phyloP scores from a whole-genome alignment of 23 red algal genomes.

The Gracilaria gracilis region DNA sequence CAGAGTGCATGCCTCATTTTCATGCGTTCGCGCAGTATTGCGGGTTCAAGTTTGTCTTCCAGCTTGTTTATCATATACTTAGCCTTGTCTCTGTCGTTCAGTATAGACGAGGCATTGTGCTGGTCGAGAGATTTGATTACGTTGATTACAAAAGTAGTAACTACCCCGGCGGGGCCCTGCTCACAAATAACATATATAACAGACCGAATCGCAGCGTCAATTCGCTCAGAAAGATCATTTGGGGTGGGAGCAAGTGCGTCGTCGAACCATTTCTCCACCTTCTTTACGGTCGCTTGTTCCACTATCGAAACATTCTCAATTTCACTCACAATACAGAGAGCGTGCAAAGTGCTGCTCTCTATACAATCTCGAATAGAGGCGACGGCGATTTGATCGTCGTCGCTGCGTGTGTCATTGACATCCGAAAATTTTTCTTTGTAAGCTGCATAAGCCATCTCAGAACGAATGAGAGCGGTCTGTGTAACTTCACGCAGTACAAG shows the following conservation, averaged over 20 bases:
- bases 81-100: too few species aligned
- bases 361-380: too few species aligned
- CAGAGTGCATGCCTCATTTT: background rate
- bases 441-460: background rate
- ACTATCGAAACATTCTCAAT: too few species aligned
- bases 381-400: background rate
- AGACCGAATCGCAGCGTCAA: background rate
- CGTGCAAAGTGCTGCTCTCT: too few species aligned
- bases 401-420: background rate
- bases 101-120: too few species aligned
- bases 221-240: background rate
- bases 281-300: slow-evolving; percentile 26
- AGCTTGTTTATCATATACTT: too few species aligned
- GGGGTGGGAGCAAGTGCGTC: background rate
- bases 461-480: slow-evolving; percentile 15
- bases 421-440: background rate
- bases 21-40: background rate
- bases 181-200: too few species aligned
- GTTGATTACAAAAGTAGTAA: too few species aligned
- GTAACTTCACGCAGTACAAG: background rate
- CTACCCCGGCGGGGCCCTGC: too few species aligned
- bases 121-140: too few species aligned
- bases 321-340: too few species aligned
- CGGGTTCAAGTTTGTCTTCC: too few species aligned
- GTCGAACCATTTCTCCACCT: slow-evolving; percentile 25